A percentile compares a stretch with the other conserved stretches of the same genome.
Evolutionary conservation across 2,329 filamentous ascomycete species (phyloP).

Genomic region (Pestalotiopsis fici): DNA sequence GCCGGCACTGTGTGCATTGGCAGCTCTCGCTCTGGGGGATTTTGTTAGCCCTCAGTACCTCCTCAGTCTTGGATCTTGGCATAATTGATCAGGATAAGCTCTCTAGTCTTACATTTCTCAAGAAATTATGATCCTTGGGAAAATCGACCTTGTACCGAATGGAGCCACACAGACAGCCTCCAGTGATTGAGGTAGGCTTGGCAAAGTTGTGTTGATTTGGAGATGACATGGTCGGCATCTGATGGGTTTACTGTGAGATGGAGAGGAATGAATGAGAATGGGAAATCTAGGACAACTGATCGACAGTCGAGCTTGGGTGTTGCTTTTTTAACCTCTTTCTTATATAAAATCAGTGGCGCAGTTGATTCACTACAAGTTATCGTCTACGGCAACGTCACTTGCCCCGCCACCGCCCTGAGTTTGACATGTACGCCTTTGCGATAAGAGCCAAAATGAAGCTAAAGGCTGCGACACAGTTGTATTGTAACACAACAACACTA

Average conservation of each 20-base stretch:
- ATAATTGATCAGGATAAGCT: background rate
- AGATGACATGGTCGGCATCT: conserved; percentile 9
- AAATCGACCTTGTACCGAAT: conserved; percentile 51
- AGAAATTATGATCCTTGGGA: conserved; percentile 44
- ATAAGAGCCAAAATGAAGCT: background rate
- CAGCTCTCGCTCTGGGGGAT: conserved; percentile 43
- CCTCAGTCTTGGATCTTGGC: background rate
- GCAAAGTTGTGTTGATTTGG: conserved; percentile 19
- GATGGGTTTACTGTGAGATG: background rate
- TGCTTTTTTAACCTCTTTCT: too few relatives aligned
- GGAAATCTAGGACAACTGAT: background rate
- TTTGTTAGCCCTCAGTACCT: background rate
- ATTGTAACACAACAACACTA: too few relatives aligned
- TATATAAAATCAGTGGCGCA: background rate
- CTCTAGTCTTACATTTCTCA: conserved; percentile 16
- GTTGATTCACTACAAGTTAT: background rate
- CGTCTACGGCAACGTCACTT: background rate
- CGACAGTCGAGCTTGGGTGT: background rate
- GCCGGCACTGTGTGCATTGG: conserved; percentile 58
- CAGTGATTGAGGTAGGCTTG: conserved; percentile 40
- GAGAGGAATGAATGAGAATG: background rate
- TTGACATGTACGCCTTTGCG: background rate
- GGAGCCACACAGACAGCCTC: conserved; percentile 52
- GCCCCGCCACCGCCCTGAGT: background rate
- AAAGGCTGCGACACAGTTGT: too few relatives aligned